These are phyloP conservation scores for Stevia rebaudiana DNA, from an alignment of 140 eudicot species.

Conservation along the genomic window DNA sequence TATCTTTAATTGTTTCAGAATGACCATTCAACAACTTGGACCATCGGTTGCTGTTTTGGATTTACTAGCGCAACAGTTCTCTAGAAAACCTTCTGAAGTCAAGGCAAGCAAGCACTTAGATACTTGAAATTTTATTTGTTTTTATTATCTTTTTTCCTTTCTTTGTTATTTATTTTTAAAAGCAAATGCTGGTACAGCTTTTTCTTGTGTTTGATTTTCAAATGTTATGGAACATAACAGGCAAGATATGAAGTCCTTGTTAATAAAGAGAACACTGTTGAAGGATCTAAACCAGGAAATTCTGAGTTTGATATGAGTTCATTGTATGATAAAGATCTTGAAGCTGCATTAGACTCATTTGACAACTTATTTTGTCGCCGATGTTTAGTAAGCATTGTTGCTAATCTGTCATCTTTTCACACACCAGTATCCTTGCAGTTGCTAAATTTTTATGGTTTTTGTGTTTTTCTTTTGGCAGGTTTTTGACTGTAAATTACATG, in stretches of 20 bases:
- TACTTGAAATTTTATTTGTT: slow-evolving; percentile 12
- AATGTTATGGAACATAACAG: slow-evolving; percentile 69
- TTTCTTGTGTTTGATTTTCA: slow-evolving; percentile 50
- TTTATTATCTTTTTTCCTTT: slow-evolving; percentile 10
- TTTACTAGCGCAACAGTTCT: slow-evolving; percentile 64
- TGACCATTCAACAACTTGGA: slow-evolving; percentile 65
- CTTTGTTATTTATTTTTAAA: slow-evolving; percentile 1
- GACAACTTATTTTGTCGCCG: slow-evolving; percentile 98
- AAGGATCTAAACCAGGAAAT: slow-evolving; percentile 33
- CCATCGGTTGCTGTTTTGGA: slow-evolving; percentile 61
- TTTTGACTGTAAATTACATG: slow-evolving; percentile 95
- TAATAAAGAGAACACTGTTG: slow-evolving; percentile 38
- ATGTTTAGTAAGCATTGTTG: slow-evolving; percentile 62
- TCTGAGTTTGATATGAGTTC: slow-evolving; percentile 50
- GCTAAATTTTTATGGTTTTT: slow-evolving; percentile 12
- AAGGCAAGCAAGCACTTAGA: slow-evolving; percentile 47
- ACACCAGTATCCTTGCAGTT: slow-evolving; percentile 3
- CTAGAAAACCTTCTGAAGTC: slow-evolving; percentile 70
- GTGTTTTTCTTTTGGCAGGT: slow-evolving; percentile 46
- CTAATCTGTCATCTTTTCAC: not conserved
- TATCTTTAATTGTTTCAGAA: slow-evolving; percentile 35
- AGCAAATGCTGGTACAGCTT: slow-evolving; percentile 40
- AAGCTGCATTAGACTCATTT: slow-evolving; percentile 92
- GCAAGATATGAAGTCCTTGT: slow-evolving; percentile 77
- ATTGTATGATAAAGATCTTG: slow-evolving; percentile 79